Evolutionary conservation across 345 rosid genomes (phyloP).

Genomic region (Eucalyptus melliodora): DNA sequence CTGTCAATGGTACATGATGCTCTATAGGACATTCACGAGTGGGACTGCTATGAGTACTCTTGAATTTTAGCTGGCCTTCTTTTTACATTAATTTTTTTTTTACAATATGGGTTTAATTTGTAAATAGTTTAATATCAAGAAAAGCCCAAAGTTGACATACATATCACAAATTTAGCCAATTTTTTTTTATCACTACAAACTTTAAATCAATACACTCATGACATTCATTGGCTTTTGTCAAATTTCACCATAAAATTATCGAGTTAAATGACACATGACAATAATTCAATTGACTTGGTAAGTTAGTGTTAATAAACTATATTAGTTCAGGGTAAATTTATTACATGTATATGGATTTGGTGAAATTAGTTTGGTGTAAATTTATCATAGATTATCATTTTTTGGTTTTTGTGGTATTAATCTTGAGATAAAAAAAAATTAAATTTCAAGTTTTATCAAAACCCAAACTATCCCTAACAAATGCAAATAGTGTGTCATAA

Average conservation of each 20-base stretch:
- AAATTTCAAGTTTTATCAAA: neutral
- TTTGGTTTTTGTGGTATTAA: too few species aligned
- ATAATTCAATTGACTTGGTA: too few species aligned
- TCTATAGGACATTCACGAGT: neutral
- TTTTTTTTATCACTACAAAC: too few species aligned
- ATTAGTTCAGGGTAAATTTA: accelerated
- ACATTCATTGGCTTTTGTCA: neutral
- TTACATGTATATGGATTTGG: accelerated
- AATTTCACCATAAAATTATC: too few species aligned
- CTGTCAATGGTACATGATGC: neutral
- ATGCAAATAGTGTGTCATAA: neutral
- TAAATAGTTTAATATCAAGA: neutral
- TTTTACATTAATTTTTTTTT: neutral
- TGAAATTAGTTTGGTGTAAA: too few species aligned
- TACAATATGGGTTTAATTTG: neutral
- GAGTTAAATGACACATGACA: accelerated
- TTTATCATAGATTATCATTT: accelerated
- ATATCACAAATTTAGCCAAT: too few species aligned
- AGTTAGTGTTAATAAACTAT: accelerated
- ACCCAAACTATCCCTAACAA: neutral
- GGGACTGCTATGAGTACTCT: neutral
- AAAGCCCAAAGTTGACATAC: too few species aligned
- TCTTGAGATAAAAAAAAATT: too few species aligned
- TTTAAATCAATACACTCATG: neutral
- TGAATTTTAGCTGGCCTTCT: neutral